Conservation (phyloP, 179 eudicot species). For the Dionaea muscipula region DNA sequence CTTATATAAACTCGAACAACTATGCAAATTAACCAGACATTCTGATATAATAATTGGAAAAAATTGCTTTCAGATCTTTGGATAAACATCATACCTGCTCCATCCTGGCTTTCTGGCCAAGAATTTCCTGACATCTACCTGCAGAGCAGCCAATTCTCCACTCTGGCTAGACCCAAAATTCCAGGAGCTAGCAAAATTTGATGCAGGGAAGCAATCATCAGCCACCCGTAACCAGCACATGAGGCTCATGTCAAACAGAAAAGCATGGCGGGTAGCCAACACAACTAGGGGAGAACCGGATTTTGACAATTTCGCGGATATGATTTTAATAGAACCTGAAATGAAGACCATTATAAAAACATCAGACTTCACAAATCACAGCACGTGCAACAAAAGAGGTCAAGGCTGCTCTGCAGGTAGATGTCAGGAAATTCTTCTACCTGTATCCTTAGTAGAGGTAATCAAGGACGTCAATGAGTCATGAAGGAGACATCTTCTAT, state of each 20-base stretch:
- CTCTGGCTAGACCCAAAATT: constrained; percentile 69
- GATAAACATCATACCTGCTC: constrained; percentile 47
- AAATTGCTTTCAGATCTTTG: no score
- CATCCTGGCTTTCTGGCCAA: constrained; percentile 94
- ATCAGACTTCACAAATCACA: not conserved
- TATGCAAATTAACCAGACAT: no score
- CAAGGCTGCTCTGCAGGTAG: constrained; percentile 82
- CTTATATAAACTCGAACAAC: no score
- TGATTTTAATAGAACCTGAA: constrained; percentile 73
- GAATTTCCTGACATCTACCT: constrained; percentile 84
- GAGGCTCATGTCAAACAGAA: constrained; percentile 72
- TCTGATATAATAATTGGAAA: no score
- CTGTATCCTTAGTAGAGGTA: constrained; percentile 52
- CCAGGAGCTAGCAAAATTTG: constrained; percentile 91
- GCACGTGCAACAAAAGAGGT: no score
- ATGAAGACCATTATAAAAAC: not conserved
- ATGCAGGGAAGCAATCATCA: constrained; percentile 87
- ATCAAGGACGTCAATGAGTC: constrained; percentile 70
- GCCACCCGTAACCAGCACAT: constrained; percentile 96
- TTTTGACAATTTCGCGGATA: constrained; percentile 76
- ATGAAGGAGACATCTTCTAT: constrained; percentile 67
- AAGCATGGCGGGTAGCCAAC: constrained; percentile 90
- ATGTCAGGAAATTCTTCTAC: constrained; percentile 25
- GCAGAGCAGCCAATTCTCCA: constrained; percentile 85
- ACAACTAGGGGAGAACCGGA: constrained; percentile 83